phyloP scores from a whole-genome alignment of 1,284 basidiomycete species.

The Amylostereum areolatum region DNA sequence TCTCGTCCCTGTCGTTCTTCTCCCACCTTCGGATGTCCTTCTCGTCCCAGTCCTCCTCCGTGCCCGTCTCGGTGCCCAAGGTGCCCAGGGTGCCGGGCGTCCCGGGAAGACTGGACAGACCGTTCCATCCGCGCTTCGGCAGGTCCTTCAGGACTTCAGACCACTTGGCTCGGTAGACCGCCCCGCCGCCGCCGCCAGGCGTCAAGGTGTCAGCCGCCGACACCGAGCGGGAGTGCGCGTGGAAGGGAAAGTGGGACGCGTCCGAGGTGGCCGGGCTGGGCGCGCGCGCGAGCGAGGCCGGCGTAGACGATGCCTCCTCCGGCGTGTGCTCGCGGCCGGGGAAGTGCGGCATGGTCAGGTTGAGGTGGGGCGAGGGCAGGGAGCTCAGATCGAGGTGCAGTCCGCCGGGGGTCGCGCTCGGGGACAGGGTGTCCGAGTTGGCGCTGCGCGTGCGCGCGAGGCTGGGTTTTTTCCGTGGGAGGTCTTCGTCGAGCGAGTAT shows the following conservation, averaged over 20 bases:
- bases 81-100: slow-evolving; percentile 19
- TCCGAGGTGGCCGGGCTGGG: neutral
- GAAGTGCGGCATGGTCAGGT: neutral
- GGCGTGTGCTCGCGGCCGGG: too few relatives aligned
- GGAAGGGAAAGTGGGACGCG: neutral
- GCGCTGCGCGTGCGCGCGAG: slow-evolving; percentile 18
- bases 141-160: slow-evolving; percentile 28
- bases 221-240: slow-evolving; percentile 1
- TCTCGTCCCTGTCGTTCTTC: slow-evolving; percentile 19
- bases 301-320: too few relatives aligned
- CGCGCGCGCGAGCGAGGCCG: too few relatives aligned
- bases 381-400: neutral
- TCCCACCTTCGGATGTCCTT: slow-evolving; percentile 14
- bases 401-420: neutral
- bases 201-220: slow-evolving; percentile 3
- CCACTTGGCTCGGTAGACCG: slow-evolving; percentile 18
- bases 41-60: slow-evolving; percentile 21
- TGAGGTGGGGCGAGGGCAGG: neutral
- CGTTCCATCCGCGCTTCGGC: slow-evolving; percentile 20
- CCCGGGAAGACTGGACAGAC: slow-evolving; percentile 14
- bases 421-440: slow-evolving; percentile 10
- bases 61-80: slow-evolving; percentile 21
- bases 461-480: slow-evolving; percentile 5
- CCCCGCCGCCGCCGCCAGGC: neutral
- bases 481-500: slow-evolving; percentile 21